These are phyloP conservation scores for Tuber magnatum DNA, from an alignment of 495 filamentous ascomycete genomes.

Conservation along the genomic window DNA sequence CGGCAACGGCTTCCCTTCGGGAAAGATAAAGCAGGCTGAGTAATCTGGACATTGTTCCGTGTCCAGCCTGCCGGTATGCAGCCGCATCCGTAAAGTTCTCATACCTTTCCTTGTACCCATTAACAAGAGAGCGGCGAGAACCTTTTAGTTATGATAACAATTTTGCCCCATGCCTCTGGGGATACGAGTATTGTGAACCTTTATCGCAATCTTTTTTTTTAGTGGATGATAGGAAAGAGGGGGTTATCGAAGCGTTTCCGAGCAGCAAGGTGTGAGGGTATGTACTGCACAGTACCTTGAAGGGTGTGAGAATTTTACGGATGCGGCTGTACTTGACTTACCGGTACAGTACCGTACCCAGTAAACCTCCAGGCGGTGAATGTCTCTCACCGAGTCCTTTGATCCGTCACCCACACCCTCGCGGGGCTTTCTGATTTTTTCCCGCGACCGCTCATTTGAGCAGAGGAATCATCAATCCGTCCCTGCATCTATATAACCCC, in stretches of 20 bases:
- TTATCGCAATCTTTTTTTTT: too few relatives aligned
- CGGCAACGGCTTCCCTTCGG: slow-evolving; percentile 2
- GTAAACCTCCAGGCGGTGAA: background rate
- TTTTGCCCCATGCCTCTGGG: too few relatives aligned
- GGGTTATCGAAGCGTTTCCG: too few relatives aligned
- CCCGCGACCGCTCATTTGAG: background rate
- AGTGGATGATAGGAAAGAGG: too few relatives aligned
- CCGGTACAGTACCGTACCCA: background rate
- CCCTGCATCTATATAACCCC: slow-evolving; percentile 6
- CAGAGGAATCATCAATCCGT: background rate
- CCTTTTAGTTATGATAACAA: too few relatives aligned
- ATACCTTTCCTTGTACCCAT: too few relatives aligned
- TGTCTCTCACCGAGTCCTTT: background rate
- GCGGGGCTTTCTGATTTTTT: background rate
- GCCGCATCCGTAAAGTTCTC: too few relatives aligned
- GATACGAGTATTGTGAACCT: too few relatives aligned
- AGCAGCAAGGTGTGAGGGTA: too few relatives aligned
- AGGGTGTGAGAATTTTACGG: too few relatives aligned
- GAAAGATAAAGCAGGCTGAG: background rate
- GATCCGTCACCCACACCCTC: background rate
- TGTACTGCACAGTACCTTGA: too few relatives aligned
- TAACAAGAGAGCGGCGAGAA: too few relatives aligned
- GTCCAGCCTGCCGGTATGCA: background rate
- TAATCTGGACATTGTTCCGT: slow-evolving; percentile 2
- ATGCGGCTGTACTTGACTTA: background rate